These are phyloP conservation scores for Trichoderma sp. DNA, from an alignment of 2,329 filamentous ascomycete genomes.

Conservation along the genomic window DNA sequence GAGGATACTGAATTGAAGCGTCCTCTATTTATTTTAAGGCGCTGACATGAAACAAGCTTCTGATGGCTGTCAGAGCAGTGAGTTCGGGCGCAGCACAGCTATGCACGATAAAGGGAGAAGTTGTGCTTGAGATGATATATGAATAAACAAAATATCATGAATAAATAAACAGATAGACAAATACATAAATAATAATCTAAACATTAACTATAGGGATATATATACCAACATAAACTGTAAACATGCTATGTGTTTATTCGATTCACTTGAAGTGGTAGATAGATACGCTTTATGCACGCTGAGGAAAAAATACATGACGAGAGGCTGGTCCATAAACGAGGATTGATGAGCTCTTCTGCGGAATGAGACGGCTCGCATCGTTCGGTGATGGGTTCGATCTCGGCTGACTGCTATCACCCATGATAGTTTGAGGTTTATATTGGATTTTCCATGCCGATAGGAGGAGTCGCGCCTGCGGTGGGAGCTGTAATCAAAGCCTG, in stretches of 20 bases:
- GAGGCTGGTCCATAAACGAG: background rate
- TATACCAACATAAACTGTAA: slow-evolving; percentile 7
- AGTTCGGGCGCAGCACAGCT: background rate
- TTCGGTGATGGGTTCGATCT: background rate
- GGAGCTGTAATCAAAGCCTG: slow-evolving; percentile 30
- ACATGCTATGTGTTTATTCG: background rate
- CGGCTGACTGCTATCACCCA: background rate
- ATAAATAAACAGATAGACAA: background rate
- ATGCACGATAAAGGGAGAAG: background rate
- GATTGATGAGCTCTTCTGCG: background rate
- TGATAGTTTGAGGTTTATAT: slow-evolving; percentile 32
- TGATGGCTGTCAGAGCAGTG: background rate
- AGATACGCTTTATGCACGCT: background rate
- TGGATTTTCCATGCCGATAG: slow-evolving; percentile 44
- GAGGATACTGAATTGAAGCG: background rate
- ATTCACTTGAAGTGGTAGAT: background rate
- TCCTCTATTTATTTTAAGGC: too few species aligned
- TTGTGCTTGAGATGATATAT: too few species aligned
- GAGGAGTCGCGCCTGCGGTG: slow-evolving; percentile 26
- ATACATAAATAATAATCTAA: background rate
- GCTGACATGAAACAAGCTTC: background rate
- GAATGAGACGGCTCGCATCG: background rate
- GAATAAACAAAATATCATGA: background rate
- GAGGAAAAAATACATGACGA: background rate
- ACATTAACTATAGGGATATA: slow-evolving; percentile 5